Percentiles rank a stretch among this genome's conserved stretches.
Evolutionary conservation across 768 basidiomycete species (phyloP).

Genomic region (Multifurca ochricompacta): DNA sequence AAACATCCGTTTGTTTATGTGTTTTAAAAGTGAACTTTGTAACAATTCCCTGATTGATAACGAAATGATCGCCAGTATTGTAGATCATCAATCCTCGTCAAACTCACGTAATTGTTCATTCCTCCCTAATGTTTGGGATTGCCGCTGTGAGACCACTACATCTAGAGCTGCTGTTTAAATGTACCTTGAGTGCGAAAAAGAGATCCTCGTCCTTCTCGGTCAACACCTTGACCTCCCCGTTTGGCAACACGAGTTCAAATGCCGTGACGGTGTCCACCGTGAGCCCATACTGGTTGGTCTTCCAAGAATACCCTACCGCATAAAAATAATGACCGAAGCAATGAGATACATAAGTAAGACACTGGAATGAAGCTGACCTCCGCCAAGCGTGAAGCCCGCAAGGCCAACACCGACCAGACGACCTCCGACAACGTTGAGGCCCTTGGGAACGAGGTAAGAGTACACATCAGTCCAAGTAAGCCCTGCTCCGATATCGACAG

Average conservation of each 20-base stretch:
- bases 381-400: slow-evolving; percentile 17
- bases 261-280: too few species aligned
- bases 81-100: too few species aligned
- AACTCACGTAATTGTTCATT: not conserved
- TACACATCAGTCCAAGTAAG: slow-evolving; percentile 21
- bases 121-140: not conserved
- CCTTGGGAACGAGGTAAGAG: slow-evolving; percentile 3
- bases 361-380: too few species aligned
- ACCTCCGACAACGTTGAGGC: slow-evolving; percentile 20
- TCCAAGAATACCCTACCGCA: too few species aligned
- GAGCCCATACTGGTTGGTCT: too few species aligned
- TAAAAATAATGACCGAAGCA: too few species aligned
- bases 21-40: slow-evolving; percentile 1
- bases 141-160: not conserved
- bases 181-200: too few species aligned
- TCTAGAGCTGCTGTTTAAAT: not conserved
- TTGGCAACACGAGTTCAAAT: too few species aligned
- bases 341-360: too few species aligned
- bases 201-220: slow-evolving; percentile 15
- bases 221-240: too few species aligned
- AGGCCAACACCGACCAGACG: slow-evolving; percentile 19
- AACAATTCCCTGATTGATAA: not conserved
- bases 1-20: not conserved
- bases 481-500: too few species aligned
- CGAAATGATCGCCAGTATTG: not conserved